These are phyloP conservation scores for Starmera caribaea DNA, from an alignment of 805 yeast species.

Conservation along the genomic window DNA sequence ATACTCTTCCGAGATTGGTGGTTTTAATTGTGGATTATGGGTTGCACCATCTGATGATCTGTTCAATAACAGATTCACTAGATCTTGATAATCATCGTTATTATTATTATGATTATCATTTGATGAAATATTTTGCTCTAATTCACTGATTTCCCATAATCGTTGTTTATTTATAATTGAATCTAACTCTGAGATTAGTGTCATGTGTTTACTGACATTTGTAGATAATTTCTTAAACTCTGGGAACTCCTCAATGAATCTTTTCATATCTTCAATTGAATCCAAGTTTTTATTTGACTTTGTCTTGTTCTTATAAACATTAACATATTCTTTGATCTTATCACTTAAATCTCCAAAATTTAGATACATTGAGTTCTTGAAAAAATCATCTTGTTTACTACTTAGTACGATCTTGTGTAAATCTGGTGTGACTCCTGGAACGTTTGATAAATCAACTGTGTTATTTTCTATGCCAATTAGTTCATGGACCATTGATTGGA, in stretches of 20 bases:
- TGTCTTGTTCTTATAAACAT: constrained; percentile 70
- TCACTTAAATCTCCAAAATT: constrained; percentile 96
- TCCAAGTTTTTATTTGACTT: constrained; percentile 63
- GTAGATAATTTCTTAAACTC: constrained; percentile 84
- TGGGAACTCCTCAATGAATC: constrained; percentile 86
- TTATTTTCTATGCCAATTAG: constrained; percentile 75
- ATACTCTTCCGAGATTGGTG: constrained; percentile 37
- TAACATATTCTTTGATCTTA: constrained; percentile 74
- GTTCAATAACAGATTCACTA: constrained; percentile 45
- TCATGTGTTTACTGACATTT: constrained; percentile 87
- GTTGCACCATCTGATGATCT: constrained; percentile 9
- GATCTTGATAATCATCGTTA: constrained; percentile 41
- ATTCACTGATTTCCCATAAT: constrained; percentile 79
- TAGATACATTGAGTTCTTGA: constrained; percentile 68
- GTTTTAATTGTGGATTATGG: constrained; percentile 17
- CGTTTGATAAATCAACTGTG: constrained; percentile 54
- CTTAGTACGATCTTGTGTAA: constrained; percentile 55
- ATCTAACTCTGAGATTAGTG: constrained; percentile 80
- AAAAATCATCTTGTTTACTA: constrained; percentile 68
- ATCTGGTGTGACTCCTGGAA: constrained; percentile 49
- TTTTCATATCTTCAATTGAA: constrained; percentile 82
- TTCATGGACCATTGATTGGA: constrained; percentile 96
- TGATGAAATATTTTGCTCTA: constrained; percentile 79
- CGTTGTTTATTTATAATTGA: constrained; percentile 52
- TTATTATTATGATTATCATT: constrained; percentile 49